phyloP scores from a whole-genome alignment of 352 stramenopile species.

The Pythium myriotylum region DNA sequence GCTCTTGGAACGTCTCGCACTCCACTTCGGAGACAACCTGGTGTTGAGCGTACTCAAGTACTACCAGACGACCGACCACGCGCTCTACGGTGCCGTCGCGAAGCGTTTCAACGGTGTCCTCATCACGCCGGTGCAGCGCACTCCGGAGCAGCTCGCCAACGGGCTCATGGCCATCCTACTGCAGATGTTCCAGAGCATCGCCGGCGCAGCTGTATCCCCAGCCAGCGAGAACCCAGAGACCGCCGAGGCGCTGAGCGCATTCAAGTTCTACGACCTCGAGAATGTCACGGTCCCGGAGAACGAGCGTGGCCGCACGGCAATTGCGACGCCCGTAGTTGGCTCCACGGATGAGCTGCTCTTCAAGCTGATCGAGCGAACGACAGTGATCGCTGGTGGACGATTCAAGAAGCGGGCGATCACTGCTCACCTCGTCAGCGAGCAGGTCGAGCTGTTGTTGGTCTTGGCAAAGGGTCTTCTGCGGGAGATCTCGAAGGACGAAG shows the following conservation, averaged over 20 bases:
- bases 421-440: slow-evolving; percentile 44
- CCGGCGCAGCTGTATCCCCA: slow-evolving; percentile 7
- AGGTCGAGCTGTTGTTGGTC: slow-evolving; percentile 65
- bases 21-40: slow-evolving; percentile 55
- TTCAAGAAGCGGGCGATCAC: slow-evolving; percentile 65
- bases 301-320: slow-evolving; percentile 37
- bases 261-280: slow-evolving; percentile 60
- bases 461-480: slow-evolving; percentile 56
- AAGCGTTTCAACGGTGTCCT: slow-evolving; percentile 66
- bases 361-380: slow-evolving; percentile 57
- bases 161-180: slow-evolving; percentile 59
- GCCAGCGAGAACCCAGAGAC: slow-evolving; percentile 16
- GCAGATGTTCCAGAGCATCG: slow-evolving; percentile 52
- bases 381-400: slow-evolving; percentile 50
- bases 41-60: slow-evolving; percentile 74
- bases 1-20: slow-evolving; percentile 45
- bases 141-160: slow-evolving; percentile 34
- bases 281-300: slow-evolving; percentile 31
- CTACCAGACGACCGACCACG: slow-evolving; percentile 52
- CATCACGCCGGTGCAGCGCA: slow-evolving; percentile 48
- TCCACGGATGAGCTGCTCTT: slow-evolving; percentile 57
- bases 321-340: slow-evolving; percentile 35
- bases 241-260: slow-evolving; percentile 35
- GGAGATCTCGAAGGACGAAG: slow-evolving; percentile 48
- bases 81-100: slow-evolving; percentile 55